Evolutionary conservation across 768 basidiomycete species (phyloP), one percentile per base, ranked within the genome.

Genomic region (Tulasnella sp.): DNA sequence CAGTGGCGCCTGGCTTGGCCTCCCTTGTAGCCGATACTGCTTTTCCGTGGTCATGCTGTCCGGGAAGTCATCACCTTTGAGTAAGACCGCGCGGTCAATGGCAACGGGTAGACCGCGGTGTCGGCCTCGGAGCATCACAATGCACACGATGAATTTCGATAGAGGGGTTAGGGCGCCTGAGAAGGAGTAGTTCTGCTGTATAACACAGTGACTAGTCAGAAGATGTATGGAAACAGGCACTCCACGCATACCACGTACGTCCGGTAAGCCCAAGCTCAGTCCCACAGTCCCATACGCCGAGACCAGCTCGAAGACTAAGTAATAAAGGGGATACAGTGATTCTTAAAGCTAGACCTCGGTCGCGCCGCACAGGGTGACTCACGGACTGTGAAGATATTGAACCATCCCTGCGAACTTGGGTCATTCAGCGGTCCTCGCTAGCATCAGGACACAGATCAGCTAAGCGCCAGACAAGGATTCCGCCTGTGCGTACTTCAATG

Each of bases 101-200:
- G 88, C 90, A 21, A 87, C 84, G 0, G 89, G 89, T 5, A 92
- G 73, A 38, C 90, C 89, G 49, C 92, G 84, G 70, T 97, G 92
- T 11, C 91, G 80, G 7, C 92, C 92, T 59, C 96, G 86, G 62
- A 99, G 78, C 90, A 98, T 98, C 64, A 98, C 91, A 9, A 80
- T 69, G 66, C 82, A 84, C 25, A 97, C 65, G 59, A 98, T 82
- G 34, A 98, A 77, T 70, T 98, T 98, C 0, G 92, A 92, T 4
- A 96, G 70, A 0, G 85, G 79, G 12, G 77, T 74, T 60, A 93
- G 82, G 9, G 84, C 80, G 1, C 91, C 93, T 4, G 81, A 80
- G 55, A 97, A 78, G 0, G 88, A 89, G 65, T 81, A 89, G 67
- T 87, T 85, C 68, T 80, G 76, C 92, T 96, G 63, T 12, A 10